phyloP scores from a whole-genome alignment of 2,329 filamentous ascomycete species.

The Stromatinia cepivora region DNA sequence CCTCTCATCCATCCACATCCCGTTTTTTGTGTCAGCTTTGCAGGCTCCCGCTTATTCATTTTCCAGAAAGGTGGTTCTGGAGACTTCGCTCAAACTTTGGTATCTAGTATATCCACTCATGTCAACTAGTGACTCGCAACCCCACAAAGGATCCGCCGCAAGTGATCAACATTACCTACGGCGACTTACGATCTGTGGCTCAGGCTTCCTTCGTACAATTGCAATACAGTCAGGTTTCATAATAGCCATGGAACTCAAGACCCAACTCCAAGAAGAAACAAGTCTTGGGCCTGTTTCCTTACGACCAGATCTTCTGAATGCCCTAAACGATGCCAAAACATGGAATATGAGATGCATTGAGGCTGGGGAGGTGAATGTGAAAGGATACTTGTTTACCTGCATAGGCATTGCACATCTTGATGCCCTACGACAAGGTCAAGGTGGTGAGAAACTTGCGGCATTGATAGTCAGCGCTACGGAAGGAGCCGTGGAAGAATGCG shows the following conservation, averaged over 20 bases:
- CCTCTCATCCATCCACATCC: conserved; percentile 56
- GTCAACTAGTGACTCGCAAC: conserved; percentile 15
- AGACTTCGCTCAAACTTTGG: conserved; percentile 52
- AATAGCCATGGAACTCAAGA: conserved; percentile 46
- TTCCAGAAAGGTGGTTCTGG: conserved; percentile 51
- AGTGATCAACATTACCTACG: background rate
- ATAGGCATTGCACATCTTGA: conserved; percentile 48
- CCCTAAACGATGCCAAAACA: conserved; percentile 45
- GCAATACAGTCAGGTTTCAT: conserved; percentile 43
- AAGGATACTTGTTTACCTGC: conserved; percentile 42
- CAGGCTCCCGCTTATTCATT: conserved; percentile 51
- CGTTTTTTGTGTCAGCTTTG: conserved; percentile 48
- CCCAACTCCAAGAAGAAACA: conserved; percentile 46
- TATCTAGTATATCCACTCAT: conserved; percentile 42
- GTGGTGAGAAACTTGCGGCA: conserved; percentile 41
- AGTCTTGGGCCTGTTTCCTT: conserved; percentile 42
- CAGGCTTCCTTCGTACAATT: conserved; percentile 26
- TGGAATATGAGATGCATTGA: conserved; percentile 44
- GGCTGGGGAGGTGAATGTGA: conserved; percentile 49
- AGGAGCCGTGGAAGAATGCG: conserved; percentile 41
- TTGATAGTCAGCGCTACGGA: conserved; percentile 45
- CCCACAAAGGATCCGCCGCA: background rate
- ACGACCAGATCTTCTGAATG: conserved; percentile 46
- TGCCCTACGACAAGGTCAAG: conserved; percentile 43
- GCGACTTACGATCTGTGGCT: background rate